Base-by-base conservation (phyloP, 306 rosid species). In the Prunus mume region DNA sequence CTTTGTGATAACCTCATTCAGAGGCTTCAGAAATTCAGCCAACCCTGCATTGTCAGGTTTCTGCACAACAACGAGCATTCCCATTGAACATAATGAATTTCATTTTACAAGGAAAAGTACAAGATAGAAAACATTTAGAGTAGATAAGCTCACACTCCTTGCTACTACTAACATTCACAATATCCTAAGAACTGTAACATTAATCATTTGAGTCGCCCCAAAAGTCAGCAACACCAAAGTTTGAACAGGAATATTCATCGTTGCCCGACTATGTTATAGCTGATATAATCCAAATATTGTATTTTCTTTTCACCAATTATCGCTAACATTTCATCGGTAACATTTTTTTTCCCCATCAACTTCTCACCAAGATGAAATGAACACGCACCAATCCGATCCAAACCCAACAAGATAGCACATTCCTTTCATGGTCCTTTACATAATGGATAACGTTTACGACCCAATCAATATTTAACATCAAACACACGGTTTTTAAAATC, bases 21-120 rank as follows among this genome's bases (percentile, higher is more conserved):
- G 79, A 54, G 98, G 98, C 82, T 88, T 90, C 65, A 95, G 86
- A 87, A 95, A 95, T 82, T 89, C 97, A 74, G 86, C 89, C 73
- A 95, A 28, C 57, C 93, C 91, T n/a, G 88, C 86, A 57, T 38
- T 65, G 81, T 90, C 89, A 70, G 98, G 98, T 84, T 95, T 95
- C 98, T 95, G 92, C 84, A 72, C 45, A 80, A 65, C 32, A 73
- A 68, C 32, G 51, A 65, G 9, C 34, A 68, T 61, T 74, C 30
- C 51, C 4, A 65, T 77, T 61, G 43, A 63, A 81, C 63, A 69
- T 60, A n/a, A 25, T 20, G 15, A 12, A 45, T 28, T 65, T 72
- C 55, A 57, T 63, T 51, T 65, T 54, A n/a, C 50, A 50, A 17
- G 43, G 58, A 77, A 46, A 75, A 17, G 24, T 2, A 51, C 52